These are phyloP conservation scores for Komagataella mondaviorum DNA, from an alignment of 805 yeast genomes.

Conservation along the genomic window DNA sequence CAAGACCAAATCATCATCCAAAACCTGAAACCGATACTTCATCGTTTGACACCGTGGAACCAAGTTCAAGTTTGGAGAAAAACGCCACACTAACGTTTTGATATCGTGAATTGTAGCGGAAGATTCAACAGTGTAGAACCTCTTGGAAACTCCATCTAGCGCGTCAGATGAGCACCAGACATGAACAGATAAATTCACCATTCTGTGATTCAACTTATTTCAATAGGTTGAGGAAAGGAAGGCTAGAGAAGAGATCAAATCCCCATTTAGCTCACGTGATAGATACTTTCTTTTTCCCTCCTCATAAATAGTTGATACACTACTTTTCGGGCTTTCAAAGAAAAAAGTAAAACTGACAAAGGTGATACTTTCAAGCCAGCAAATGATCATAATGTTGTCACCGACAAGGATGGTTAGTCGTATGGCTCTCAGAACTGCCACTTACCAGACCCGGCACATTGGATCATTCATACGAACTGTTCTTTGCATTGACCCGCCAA, in stretches of 20 bases:
- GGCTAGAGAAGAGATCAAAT: not conserved
- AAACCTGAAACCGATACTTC: not conserved
- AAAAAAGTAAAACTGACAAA: not conserved
- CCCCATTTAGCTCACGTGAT: not conserved
- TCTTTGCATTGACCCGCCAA: constrained; percentile 42
- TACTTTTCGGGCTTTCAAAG: not conserved
- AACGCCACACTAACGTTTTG: not conserved
- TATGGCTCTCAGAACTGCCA: not conserved
- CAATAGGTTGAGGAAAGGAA: not conserved
- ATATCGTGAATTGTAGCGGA: not conserved
- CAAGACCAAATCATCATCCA: not conserved
- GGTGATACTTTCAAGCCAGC: not conserved
- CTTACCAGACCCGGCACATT: constrained; percentile 8
- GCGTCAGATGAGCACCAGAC: not conserved
- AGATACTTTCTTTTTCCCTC: not conserved
- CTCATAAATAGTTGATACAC: not conserved
- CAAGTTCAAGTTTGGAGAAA: not conserved
- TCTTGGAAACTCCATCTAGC: not conserved
- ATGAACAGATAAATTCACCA: not conserved
- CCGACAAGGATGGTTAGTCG: not conserved
- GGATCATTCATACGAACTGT: constrained; percentile 22
- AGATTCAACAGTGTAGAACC: not conserved
- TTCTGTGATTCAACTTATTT: not conserved
- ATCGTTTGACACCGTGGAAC: not conserved
- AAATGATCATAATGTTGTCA: not conserved